Base-by-base conservation (phyloP, 306 rosid species). In the Mimosa bimucronata region DNA sequence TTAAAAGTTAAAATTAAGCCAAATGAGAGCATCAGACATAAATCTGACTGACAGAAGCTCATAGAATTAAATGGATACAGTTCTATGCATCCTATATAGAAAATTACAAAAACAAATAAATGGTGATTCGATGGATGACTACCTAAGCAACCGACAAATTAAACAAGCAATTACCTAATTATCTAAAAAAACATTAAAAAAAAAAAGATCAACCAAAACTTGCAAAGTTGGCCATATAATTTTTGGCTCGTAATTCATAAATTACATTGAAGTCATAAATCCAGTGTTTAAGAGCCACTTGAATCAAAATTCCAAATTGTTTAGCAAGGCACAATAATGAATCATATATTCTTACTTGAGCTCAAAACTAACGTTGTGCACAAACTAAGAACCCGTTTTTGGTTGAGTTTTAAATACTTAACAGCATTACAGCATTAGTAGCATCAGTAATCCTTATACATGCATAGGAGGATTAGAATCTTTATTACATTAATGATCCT, bases 1-100 rank as follows among this genome's bases (percentile, higher is more conserved):
- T 41, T 82, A 41, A 71, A 69, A 68, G 79, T 81, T 61, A n/a
- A 29, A 80, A 73, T 74, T 45, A 84, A 68, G 80, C 41, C 58
- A 78, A 42, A 44, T 8, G 21, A 18, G 44, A 18, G 64, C 26
- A 72, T 29, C 61, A 71, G 16, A 71, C 14, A 25, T 13, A 34
- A 45, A 9, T 45, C 40, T 45, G 62, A n/a, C 29, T 2, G 26
- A 16, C 40, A 71, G 60, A 14, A 25, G 75, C 75, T 71, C 40
- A 44, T 3, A 71, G 25, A 26, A 71, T 26, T 21, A 25, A 25
- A 69, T 41, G 31, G 13, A 42, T 42, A 69, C 3, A 69, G 37
- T 41, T 23, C n/a, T 41, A 42, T 62, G 66, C 79, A 31, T 66
- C n/a, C 40, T 55, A 55, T 7, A 7, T 62, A 62, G 15, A 38